Evolutionary conservation across 345 rosid species (phyloP).

Genomic region (Arabis hirsuta): DNA sequence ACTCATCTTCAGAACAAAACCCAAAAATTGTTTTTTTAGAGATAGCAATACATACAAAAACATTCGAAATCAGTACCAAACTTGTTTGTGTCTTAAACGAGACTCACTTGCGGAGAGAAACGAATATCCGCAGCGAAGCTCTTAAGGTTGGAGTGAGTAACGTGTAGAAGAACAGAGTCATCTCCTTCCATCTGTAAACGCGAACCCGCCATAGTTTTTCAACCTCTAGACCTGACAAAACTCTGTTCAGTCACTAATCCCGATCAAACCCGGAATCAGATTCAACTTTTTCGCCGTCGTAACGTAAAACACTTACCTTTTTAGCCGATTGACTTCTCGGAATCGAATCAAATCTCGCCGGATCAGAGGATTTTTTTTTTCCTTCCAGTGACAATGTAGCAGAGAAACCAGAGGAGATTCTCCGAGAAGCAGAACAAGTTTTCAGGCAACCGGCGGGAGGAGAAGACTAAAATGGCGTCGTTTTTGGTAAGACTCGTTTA

Average conservation of each 20-base stretch:
- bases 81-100: background rate
- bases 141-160: conserved; percentile 83
- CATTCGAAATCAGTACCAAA: background rate
- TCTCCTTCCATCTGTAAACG: conserved; percentile 57
- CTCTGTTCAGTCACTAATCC: background rate
- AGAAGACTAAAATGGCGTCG: too few relatives aligned
- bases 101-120: conserved; percentile 73
- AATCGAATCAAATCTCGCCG: conserved; percentile 32
- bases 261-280: background rate
- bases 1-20: conserved; percentile 43
- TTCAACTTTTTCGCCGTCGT: background rate
- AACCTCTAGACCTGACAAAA: conserved; percentile 22
- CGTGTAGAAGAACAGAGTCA: conserved; percentile 69
- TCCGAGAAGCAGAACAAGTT: background rate
- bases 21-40: background rate
- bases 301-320: conserved; percentile 1
- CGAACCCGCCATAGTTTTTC: conserved; percentile 44
- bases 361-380: conserved; percentile 3
- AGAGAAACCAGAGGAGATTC: background rate
- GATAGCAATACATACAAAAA: background rate
- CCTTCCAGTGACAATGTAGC: too few relatives aligned
- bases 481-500: conserved; percentile 6
- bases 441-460: too few relatives aligned
- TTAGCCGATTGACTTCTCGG: background rate
- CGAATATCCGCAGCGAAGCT: conserved; percentile 68